Conservation (phyloP, 2,329 filamentous ascomycete species). For the Colletotrichum sp. region DNA sequence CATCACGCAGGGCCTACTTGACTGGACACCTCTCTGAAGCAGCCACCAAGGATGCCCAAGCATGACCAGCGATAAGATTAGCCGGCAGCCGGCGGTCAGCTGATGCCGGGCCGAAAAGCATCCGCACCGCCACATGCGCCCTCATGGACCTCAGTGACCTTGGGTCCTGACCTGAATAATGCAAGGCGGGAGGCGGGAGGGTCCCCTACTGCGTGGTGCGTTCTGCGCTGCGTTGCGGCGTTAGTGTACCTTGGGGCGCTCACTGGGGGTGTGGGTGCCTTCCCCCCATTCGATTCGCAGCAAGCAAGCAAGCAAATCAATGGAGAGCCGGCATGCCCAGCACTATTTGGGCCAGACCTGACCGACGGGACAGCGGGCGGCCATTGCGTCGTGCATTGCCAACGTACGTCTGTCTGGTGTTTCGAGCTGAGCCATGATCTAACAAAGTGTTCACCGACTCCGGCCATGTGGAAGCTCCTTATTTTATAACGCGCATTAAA, state of each 20-base stretch:
- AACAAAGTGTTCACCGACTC: slow-evolving; percentile 18
- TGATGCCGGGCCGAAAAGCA: neutral
- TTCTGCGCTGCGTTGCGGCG: neutral
- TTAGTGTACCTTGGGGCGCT: neutral
- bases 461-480: slow-evolving; percentile 12
- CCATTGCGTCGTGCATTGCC: slow-evolving; percentile 16
- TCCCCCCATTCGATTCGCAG: neutral
- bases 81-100: neutral
- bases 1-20: slow-evolving; percentile 12
- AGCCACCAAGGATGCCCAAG: neutral
- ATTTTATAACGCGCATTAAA: slow-evolving; percentile 9
- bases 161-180: slow-evolving; percentile 3
- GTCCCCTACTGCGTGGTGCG: neutral
- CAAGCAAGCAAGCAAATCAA: neutral
- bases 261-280: neutral
- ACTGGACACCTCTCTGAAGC: neutral
- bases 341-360: slow-evolving; percentile 16
- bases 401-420: slow-evolving; percentile 20
- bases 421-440: slow-evolving; percentile 21
- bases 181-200: neutral
- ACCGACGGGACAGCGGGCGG: slow-evolving; percentile 9
- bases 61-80: slow-evolving; percentile 5
- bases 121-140: slow-evolving; percentile 5
- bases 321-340: neutral
- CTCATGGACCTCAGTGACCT: neutral